These are phyloP conservation scores for Lepidium campestre DNA, from an alignment of 441 rosid genomes.

Conservation along the genomic window DNA sequence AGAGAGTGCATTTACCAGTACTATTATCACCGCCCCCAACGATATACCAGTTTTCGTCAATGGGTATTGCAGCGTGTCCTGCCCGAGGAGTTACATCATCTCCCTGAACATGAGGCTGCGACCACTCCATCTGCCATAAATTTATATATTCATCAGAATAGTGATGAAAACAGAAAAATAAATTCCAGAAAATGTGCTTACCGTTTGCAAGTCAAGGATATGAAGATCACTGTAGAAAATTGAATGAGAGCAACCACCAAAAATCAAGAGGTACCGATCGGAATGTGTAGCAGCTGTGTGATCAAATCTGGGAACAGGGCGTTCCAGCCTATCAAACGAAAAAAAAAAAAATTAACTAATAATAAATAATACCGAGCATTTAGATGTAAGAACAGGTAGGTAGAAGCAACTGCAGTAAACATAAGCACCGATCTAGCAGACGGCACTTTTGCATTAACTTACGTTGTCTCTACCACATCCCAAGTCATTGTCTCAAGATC, in stretches of 20 bases:
- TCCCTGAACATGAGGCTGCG: constrained; percentile 79
- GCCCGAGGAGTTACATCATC: constrained; percentile 78
- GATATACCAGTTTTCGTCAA: constrained; percentile 80
- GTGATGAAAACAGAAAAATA: neutral
- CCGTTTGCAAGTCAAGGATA: constrained; percentile 82
- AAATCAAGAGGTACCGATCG: constrained; percentile 73
- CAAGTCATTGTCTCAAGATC: constrained; percentile 86
- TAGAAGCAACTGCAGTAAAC: neutral
- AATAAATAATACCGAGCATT: constrained; percentile 26
- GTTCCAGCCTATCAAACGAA: constrained; percentile 64
- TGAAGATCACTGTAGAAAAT: constrained; percentile 86
- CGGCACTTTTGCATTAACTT: constrained; percentile 28
- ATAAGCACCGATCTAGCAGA: constrained; percentile 10
- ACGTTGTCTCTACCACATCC: constrained; percentile 68
- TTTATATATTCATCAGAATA: neutral
- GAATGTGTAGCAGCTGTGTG: constrained; percentile 80
- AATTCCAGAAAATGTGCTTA: constrained; percentile 33
- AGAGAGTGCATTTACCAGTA: constrained; percentile 48
- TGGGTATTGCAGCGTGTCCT: constrained; percentile 80
- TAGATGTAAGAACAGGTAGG: neutral
- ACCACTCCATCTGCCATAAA: constrained; percentile 86
- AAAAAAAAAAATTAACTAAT: neutral
- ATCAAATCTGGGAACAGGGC: constrained; percentile 97
- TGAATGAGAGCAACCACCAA: constrained; percentile 96
- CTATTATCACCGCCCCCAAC: constrained; percentile 97